Evolutionary conservation across 352 stramenopile genomes (phyloP).

Genomic region (Thalassiosira livingstoniorum): DNA sequence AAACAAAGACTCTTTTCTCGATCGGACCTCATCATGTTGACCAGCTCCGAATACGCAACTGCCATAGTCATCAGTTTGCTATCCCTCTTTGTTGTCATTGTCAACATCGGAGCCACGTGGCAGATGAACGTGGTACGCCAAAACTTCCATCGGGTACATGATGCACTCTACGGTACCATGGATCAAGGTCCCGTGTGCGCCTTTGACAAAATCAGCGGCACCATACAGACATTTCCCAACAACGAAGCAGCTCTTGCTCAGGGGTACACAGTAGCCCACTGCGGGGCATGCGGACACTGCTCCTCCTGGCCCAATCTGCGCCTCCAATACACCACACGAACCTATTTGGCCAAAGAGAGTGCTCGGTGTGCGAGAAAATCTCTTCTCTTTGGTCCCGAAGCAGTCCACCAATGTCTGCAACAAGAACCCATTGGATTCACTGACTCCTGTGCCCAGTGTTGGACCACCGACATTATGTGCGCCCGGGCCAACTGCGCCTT

Average conservation of each 20-base stretch:
- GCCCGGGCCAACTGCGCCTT: conserved; percentile 62
- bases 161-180: conserved; percentile 45
- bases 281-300: conserved; percentile 61
- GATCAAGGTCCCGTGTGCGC: conserved; percentile 61
- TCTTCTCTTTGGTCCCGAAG: conserved; percentile 50
- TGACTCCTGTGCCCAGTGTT: conserved; percentile 59
- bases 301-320: conserved; percentile 61
- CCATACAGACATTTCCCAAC: conserved; percentile 63
- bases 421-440: conserved; percentile 50
- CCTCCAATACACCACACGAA: conserved; percentile 48
- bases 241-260: conserved; percentile 42
- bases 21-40: too few relatives aligned
- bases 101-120: conserved; percentile 56
- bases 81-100: conserved; percentile 56
- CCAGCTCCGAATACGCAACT: too few relatives aligned
- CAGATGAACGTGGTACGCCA: conserved; percentile 29
- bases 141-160: conserved; percentile 37
- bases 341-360: conserved; percentile 33
- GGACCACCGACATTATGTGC: conserved; percentile 65
- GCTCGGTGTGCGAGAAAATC: conserved; percentile 51
- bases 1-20: too few relatives aligned
- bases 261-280: conserved; percentile 59
- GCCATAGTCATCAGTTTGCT: too few relatives aligned
- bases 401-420: conserved; percentile 54
- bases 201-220: conserved; percentile 48